Percentiles rank a stretch among this genome's conserved stretches.
These are phyloP conservation scores for Sclerotinia spermophila DNA, from an alignment of 2,329 filamentous ascomycete genomes.

Conservation along the genomic window DNA sequence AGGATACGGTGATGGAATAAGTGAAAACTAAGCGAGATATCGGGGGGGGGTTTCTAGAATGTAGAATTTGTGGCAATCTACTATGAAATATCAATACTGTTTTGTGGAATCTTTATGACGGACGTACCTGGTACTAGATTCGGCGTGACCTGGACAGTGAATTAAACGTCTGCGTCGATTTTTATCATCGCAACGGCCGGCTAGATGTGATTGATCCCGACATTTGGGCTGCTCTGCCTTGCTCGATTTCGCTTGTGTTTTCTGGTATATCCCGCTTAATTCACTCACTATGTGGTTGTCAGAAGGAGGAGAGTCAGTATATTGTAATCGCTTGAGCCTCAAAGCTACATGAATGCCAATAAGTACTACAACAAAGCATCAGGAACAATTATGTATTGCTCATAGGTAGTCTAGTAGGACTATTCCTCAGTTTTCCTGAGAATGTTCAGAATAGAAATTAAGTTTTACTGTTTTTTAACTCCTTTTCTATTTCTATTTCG, in stretches of 20 bases:
- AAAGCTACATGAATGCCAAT: background rate
- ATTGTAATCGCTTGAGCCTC: background rate
- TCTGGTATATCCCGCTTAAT: background rate
- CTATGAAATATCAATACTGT: no score
- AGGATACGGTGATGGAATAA: no score
- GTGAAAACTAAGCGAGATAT: no score
- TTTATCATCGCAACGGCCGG: background rate
- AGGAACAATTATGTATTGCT: background rate
- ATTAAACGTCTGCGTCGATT: background rate
- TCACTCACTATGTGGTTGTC: background rate
- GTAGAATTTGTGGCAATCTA: no score
- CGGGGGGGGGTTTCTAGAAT: no score
- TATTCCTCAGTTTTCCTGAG: background rate
- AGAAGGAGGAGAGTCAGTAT: background rate
- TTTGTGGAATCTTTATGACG: no score
- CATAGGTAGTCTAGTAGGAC: background rate
- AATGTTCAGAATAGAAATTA: fast-evolving
- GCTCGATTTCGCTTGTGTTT: background rate
- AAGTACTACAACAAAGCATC: background rate
- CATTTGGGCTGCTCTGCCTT: background rate
- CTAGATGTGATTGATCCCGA: background rate
- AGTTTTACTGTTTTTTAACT: background rate
- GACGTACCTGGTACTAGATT: no score
- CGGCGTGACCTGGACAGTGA: background rate
- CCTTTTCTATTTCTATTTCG: background rate